Evolutionary conservation across 1,139 yeast species (phyloP).

Genomic region (Eremothecium gossypii): DNA sequence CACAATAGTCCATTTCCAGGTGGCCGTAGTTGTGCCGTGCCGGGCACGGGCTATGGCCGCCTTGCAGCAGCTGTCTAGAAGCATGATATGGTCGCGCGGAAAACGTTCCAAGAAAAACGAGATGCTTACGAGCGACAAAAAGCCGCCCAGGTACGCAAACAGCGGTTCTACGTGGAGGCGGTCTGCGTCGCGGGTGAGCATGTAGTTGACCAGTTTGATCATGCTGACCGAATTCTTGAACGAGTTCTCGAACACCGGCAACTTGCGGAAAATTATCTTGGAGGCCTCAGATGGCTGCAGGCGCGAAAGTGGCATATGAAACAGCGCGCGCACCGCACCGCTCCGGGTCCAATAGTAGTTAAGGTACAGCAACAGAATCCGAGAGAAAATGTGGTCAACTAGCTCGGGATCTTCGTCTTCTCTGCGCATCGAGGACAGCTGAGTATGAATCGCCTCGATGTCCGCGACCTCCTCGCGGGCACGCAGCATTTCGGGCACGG

Average conservation of each 20-base stretch:
- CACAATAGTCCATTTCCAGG: constrained; percentile 7
- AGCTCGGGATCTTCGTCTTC: constrained; percentile 1
- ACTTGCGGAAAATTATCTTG: not conserved
- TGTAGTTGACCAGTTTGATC: constrained; percentile 1
- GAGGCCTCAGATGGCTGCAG: not conserved
- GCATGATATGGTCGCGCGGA: constrained; percentile 5
- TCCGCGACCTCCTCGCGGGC: not conserved
- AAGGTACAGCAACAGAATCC: not conserved
- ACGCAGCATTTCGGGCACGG: constrained; percentile 3
- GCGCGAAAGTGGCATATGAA: not conserved
- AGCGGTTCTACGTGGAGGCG: not conserved
- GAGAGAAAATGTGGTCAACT: not conserved
- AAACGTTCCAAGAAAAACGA: not conserved
- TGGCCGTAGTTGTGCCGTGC: not conserved
- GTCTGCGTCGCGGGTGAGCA: not conserved
- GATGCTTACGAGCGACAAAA: constrained; percentile 1
- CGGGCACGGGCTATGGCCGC: constrained; percentile 1
- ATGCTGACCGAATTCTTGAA: not conserved
- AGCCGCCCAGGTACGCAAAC: not conserved
- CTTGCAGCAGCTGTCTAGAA: constrained; percentile 1
- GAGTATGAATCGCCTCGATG: not conserved
- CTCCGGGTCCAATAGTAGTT: not conserved
- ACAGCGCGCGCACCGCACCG: not conserved
- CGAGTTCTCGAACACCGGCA: not conserved
- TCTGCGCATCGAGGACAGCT: not conserved